These are phyloP conservation scores for Geosmithia putterillii DNA, from an alignment of 2,329 filamentous ascomycete genomes.

Conservation along the genomic window DNA sequence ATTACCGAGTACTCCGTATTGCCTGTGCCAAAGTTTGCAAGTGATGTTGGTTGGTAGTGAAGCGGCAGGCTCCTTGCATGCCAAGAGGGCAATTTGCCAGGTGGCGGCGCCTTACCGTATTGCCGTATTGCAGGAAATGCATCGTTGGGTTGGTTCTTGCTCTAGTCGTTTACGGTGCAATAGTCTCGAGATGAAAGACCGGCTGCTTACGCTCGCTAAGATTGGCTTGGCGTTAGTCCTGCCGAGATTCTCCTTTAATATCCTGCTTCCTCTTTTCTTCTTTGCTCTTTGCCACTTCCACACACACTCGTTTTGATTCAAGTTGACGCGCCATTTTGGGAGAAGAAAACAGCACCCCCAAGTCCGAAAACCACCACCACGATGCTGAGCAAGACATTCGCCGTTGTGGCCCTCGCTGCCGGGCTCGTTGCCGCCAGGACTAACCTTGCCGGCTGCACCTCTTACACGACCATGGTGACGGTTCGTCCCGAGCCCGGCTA, in stretches of 20 bases:
- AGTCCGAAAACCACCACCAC: not conserved
- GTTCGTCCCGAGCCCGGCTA: conserved; percentile 1
- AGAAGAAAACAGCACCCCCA: too few species aligned
- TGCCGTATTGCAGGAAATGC: not conserved
- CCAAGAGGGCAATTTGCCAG: not conserved
- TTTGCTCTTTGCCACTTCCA: conserved; percentile 3
- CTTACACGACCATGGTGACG: conserved; percentile 1
- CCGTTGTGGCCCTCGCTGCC: conserved; percentile 14
- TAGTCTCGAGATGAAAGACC: too few species aligned
- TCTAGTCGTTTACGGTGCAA: too few species aligned
- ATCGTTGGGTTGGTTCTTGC: not conserved
- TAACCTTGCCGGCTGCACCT: conserved; percentile 31
- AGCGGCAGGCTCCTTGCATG: too few species aligned
- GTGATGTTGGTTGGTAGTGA: too few species aligned
- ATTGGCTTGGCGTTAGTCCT: too few species aligned
- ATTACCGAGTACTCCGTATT: too few species aligned
- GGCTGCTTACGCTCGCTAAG: too few species aligned
- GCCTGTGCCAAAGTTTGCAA: too few species aligned
- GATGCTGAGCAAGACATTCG: not conserved
- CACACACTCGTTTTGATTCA: not conserved
- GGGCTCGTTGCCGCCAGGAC: conserved; percentile 26
- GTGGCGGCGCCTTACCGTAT: not conserved
- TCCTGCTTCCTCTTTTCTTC: too few species aligned
- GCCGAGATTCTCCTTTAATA: too few species aligned
- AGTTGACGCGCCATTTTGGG: too few species aligned